Percentiles rank a stretch among this genome's conserved stretches.
Conservation (phyloP, 768 basidiomycete species). For the Suillus subaureus region DNA sequence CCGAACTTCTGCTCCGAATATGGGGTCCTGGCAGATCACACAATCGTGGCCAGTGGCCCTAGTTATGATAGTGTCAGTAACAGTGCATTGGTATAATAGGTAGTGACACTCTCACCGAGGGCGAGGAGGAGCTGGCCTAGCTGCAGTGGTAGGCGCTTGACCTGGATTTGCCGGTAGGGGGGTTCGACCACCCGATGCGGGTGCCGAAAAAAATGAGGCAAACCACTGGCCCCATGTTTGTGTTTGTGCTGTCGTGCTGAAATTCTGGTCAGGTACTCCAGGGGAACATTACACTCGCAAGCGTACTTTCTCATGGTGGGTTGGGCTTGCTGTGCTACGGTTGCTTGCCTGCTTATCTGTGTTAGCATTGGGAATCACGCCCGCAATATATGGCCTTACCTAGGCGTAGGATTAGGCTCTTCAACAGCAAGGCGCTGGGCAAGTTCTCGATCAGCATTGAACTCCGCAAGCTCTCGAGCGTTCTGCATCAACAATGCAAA, state of each 20-base stretch:
- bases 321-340: not conserved
- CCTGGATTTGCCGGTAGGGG: not conserved
- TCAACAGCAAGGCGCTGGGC: slow-evolving; percentile 22
- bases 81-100: not conserved
- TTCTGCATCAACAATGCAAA: slow-evolving; percentile 29
- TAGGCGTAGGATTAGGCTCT: slow-evolving; percentile 1
- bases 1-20: slow-evolving; percentile 26
- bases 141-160: not conserved
- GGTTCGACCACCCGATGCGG: not conserved
- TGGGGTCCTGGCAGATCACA: slow-evolving; percentile 38
- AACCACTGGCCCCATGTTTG: slow-evolving; percentile 27
- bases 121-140: not conserved
- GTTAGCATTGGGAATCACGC: not conserved
- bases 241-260: not conserved
- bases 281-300: not conserved
- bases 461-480: slow-evolving; percentile 16
- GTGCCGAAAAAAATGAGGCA: slow-evolving; percentile 10
- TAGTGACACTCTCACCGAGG: slow-evolving; percentile 16
- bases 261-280: not conserved
- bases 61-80: not conserved
- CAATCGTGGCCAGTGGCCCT: slow-evolving; percentile 33
- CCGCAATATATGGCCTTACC: not conserved
- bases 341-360: not conserved
- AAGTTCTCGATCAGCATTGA: slow-evolving; percentile 25
- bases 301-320: not conserved